phyloP scores from a whole-genome alignment of 768 basidiomycete species.

The Thelephora ganbajun region DNA sequence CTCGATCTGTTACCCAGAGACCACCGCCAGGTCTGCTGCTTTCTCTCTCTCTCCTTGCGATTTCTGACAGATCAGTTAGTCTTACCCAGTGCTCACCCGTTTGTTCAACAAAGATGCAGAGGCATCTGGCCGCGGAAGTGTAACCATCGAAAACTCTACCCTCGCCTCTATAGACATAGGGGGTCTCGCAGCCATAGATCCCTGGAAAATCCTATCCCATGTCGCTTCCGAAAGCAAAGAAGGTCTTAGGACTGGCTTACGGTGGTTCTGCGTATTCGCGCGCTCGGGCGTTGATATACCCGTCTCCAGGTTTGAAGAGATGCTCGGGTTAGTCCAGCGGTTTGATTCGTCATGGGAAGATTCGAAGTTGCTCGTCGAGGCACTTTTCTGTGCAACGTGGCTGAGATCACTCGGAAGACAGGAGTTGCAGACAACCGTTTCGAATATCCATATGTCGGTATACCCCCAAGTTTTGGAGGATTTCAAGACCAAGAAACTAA shows the following conservation, averaged over 20 bases:
- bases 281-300: slow-evolving; percentile 55
- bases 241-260: slow-evolving; percentile 33
- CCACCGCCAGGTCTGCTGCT: neutral
- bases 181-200: slow-evolving; percentile 26
- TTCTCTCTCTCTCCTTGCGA: neutral
- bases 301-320: slow-evolving; percentile 31
- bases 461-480: too few species aligned
- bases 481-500: neutral
- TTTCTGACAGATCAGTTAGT: slow-evolving; percentile 19
- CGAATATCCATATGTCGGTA: slow-evolving; percentile 11
- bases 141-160: slow-evolving; percentile 17
- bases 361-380: slow-evolving; percentile 36
- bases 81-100: slow-evolving; percentile 37
- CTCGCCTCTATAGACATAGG: slow-evolving; percentile 16
- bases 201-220: slow-evolving; percentile 36
- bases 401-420: slow-evolving; percentile 43
- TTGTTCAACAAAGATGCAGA: slow-evolving; percentile 45
- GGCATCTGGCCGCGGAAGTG: slow-evolving; percentile 24
- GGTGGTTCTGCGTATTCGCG: slow-evolving; percentile 49
- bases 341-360: slow-evolving; percentile 28
- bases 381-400: slow-evolving; percentile 45
- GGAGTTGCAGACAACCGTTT: slow-evolving; percentile 37
- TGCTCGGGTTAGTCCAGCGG: slow-evolving; percentile 26
- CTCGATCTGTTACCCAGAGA: slow-evolving; percentile 21
- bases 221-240: slow-evolving; percentile 26